These are phyloP conservation scores for Hemisphaericaspora nanyangensis DNA, from an alignment of 805 yeast genomes.

Conservation along the genomic window DNA sequence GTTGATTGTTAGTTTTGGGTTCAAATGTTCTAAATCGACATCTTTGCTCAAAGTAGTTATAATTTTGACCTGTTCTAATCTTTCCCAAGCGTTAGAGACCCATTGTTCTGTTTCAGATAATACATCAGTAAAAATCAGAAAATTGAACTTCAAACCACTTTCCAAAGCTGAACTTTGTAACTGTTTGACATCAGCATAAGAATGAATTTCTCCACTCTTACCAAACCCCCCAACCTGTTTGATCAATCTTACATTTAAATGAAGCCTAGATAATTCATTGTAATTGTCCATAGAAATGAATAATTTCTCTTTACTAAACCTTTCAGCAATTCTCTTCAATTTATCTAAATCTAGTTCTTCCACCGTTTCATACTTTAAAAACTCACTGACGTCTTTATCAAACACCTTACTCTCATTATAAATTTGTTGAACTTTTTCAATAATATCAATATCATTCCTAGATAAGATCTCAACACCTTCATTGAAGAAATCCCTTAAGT, in stretches of 20 bases:
- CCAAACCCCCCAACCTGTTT: slow-evolving; percentile 10
- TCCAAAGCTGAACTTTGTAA: slow-evolving; percentile 18
- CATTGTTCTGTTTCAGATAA: slow-evolving; percentile 21
- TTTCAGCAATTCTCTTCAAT: slow-evolving; percentile 20
- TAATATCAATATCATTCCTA: slow-evolving; percentile 30
- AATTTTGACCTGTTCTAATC: slow-evolving; percentile 11
- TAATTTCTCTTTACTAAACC: slow-evolving; percentile 18
- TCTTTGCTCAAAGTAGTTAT: slow-evolving; percentile 17
- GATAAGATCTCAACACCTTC: slow-evolving; percentile 27
- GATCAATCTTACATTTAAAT: slow-evolving; percentile 18
- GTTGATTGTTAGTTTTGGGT: slow-evolving; percentile 17
- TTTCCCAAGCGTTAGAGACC: slow-evolving; percentile 15
- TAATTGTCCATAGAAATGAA: slow-evolving; percentile 20
- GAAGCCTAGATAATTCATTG: slow-evolving; percentile 25
- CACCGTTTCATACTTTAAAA: slow-evolving; percentile 15
- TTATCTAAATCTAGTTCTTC: slow-evolving; percentile 9
- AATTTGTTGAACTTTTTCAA: slow-evolving; percentile 19
- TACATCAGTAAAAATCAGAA: slow-evolving; percentile 9
- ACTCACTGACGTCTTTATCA: slow-evolving; percentile 14
- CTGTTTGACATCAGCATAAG: slow-evolving; percentile 21
- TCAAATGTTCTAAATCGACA: slow-evolving; percentile 12
- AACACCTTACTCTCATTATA: slow-evolving; percentile 23
- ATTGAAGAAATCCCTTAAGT: slow-evolving; percentile 24
- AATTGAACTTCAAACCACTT: slow-evolving; percentile 17
- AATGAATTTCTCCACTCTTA: not conserved